Percentiles rank a stretch among this genome's conserved stretches.
phyloP scores from a whole-genome alignment of 768 basidiomycete genomes.

The Macrocybe gigantea region DNA sequence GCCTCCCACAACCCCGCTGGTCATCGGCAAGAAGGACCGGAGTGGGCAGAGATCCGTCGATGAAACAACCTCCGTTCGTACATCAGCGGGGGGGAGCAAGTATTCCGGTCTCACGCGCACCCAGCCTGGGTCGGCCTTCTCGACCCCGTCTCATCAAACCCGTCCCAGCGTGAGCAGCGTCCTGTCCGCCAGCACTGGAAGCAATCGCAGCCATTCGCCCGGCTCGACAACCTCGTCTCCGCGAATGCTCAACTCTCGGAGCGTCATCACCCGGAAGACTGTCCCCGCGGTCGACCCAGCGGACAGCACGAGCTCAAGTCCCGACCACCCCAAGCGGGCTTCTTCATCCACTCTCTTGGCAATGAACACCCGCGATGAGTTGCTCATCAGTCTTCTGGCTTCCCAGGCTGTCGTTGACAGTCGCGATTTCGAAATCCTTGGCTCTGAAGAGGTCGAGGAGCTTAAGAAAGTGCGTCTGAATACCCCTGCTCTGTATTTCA shows the following conservation, averaged over 20 bases:
- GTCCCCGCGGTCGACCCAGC: constrained; percentile 6
- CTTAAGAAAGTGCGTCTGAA: constrained; percentile 39
- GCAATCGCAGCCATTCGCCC: constrained; percentile 12
- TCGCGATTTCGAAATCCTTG: constrained; percentile 71
- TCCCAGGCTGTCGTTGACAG: constrained; percentile 95
- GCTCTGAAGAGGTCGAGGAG: constrained; percentile 44
- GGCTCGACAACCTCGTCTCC: constrained; percentile 38
- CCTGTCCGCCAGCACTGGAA: not conserved
- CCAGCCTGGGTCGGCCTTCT: constrained; percentile 16
- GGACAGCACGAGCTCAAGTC: not conserved
- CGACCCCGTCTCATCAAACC: constrained; percentile 4
- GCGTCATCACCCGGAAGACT: constrained; percentile 28
- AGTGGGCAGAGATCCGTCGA: constrained; percentile 17
- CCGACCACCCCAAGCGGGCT: constrained; percentile 30
- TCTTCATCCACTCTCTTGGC: constrained; percentile 13
- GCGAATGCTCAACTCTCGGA: constrained; percentile 20
- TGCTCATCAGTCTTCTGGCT: constrained; percentile 84
- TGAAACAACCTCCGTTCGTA: constrained; percentile 7
- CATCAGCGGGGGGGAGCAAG: not conserved
- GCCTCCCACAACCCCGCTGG: constrained; percentile 36
- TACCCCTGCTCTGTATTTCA: constrained; percentile 1
- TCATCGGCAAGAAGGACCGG: constrained; percentile 52
- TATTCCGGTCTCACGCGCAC: not conserved
- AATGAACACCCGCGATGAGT: constrained; percentile 68
- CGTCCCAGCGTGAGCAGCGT: not conserved